Evolutionary conservation across 2,329 filamentous ascomycete species (phyloP), one percentile per base, ranked within the genome.

Genomic region (Macrophomina tecta): DNA sequence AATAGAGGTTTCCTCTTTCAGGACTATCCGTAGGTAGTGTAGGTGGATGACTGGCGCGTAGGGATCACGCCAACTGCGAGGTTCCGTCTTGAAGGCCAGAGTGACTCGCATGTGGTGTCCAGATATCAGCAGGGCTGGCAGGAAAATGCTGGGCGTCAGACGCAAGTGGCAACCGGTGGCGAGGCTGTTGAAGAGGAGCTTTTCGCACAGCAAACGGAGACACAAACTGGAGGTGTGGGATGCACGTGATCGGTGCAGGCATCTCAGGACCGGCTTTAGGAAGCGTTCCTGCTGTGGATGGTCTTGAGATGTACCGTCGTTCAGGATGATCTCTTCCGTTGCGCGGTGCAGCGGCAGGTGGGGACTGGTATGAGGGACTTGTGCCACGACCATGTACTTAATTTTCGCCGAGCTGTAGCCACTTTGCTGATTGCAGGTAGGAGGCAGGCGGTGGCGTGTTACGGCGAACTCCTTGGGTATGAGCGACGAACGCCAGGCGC

Each of bases 361-460:
- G 8, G 40, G 34, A 23, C 18, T 14, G 14, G 12, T 7, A 67
- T 69, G 3, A 71, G 69, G 34, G 69, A 70, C 2, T 65, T 18
- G 0, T 73, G 74, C 51, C 74, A 76, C 4, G 40, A 42, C 28
- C 23, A 36, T 16, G 30, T 63, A 60, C 72, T 71, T 75, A 16
- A 69, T 70, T 61, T 76, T 75, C 1, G 70, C 70, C 38, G 75
- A 75, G 8, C 78, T 69, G 3, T 71, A 65, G 0, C 76, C 70
- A 2, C 56, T 70, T 16, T 73, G 61, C 61, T 69, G 71, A 8
- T 72, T 68, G 34, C 73, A 71, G 5, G 68, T 64, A 28, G 69
- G 63, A 9, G 70, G 45, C 34, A 68, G 64, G 6, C 58, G 62
- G 30, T 45, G 73, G 68, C 2, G 61, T 72, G 28, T 76, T 73